These are phyloP conservation scores for Picea glauca DNA, from an alignment of 75 land plant genomes.

Conservation along the genomic window DNA sequence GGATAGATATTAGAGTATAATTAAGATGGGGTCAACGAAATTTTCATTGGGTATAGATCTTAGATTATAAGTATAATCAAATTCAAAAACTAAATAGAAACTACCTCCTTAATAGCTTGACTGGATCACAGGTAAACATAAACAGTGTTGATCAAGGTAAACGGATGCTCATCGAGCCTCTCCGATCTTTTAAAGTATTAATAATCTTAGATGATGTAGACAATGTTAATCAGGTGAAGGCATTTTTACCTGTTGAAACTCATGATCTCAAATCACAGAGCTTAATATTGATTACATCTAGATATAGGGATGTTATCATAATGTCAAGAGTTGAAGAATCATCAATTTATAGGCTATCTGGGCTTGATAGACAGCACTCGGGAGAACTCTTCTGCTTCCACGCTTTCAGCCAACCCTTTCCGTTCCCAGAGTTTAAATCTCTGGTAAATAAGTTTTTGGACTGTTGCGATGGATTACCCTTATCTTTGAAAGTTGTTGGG, in stretches of 20 bases:
- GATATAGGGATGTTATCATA: not conserved
- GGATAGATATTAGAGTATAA: too few species aligned
- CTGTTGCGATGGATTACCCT: not conserved
- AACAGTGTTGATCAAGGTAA: not conserved
- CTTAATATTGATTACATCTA: not conserved
- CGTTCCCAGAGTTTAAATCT: not conserved
- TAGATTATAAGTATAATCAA: too few species aligned
- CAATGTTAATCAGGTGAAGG: not conserved
- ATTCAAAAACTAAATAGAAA: too few species aligned
- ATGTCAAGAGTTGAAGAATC: not conserved
- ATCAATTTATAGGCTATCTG: not conserved
- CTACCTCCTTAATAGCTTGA: too few species aligned
- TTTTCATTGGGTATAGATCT: too few species aligned
- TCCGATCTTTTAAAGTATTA: not conserved
- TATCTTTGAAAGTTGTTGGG: not conserved
- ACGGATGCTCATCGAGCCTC: not conserved
- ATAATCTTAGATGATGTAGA: not conserved
- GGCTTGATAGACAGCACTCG: not conserved
- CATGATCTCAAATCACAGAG: not conserved
- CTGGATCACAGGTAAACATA: not conserved
- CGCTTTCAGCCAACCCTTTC: not conserved
- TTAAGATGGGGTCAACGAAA: too few species aligned
- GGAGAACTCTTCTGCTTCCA: not conserved
- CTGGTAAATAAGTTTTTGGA: not conserved
- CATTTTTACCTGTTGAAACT: not conserved